Conservation (phyloP, 129 eudicot species). For the Daucus carota region DH1_v3.0 NC_030381.2:40825501-40826000, state of each 20-base stretch:
- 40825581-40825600: background rate
- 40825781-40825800: background rate
- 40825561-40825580: background rate
- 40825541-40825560: background rate
- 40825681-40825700: background rate
- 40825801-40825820: too few species aligned
- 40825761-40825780: background rate
- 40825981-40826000: slow-evolving; percentile 24
- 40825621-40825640: background rate
- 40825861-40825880: too few species aligned
- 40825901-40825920: too few species aligned
- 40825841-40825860: too few species aligned
- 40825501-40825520: background rate
- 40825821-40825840: too few species aligned
- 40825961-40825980: background rate
- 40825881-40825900: too few species aligned
- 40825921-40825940: background rate
- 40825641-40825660: background rate
- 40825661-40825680: background rate
- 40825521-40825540: background rate
- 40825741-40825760: background rate
- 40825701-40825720: background rate
- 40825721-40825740: background rate
- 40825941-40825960: background rate
- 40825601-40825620: background rate